These are phyloP conservation scores for Raffaelea albimanens DNA, from an alignment of 2,329 filamentous ascomycete genomes.

Conservation along the genomic window DNA sequence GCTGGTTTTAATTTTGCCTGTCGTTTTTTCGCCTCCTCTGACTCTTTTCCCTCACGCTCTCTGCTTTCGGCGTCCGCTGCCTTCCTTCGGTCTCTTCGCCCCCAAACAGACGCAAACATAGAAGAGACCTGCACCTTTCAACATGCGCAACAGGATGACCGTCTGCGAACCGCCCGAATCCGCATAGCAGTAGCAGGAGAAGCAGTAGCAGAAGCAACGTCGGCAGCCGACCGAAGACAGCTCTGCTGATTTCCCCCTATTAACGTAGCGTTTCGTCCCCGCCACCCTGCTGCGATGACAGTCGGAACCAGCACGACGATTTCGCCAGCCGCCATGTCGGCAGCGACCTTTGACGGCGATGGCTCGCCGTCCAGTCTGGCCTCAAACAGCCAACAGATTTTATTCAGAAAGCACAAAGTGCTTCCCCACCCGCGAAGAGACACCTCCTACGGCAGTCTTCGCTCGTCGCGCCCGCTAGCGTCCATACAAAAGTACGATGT, in stretches of 20 bases:
- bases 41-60: too few relatives aligned
- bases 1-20: too few relatives aligned
- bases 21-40: background rate
- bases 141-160: constrained; percentile 7
- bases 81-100: background rate
- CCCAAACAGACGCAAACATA: background rate
- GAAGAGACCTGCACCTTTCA: background rate
- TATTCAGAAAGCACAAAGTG: constrained; percentile 28
- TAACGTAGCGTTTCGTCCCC: background rate
- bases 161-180: background rate
- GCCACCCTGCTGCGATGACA: background rate
- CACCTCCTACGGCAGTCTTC: constrained; percentile 10
- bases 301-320: constrained; percentile 8
- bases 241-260: background rate
- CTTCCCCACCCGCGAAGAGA: constrained; percentile 27
- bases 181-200: too few relatives aligned
- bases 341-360: background rate
- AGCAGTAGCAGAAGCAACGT: background rate
- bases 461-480: constrained; percentile 5
- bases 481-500: constrained; percentile 12
- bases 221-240: too few relatives aligned
- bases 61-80: too few relatives aligned
- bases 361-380: background rate
- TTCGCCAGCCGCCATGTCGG: background rate
- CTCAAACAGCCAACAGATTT: constrained; percentile 6